Evolutionary conservation across 257 asterid species (phyloP).

Genomic region (Penstemon eatonii): DNA sequence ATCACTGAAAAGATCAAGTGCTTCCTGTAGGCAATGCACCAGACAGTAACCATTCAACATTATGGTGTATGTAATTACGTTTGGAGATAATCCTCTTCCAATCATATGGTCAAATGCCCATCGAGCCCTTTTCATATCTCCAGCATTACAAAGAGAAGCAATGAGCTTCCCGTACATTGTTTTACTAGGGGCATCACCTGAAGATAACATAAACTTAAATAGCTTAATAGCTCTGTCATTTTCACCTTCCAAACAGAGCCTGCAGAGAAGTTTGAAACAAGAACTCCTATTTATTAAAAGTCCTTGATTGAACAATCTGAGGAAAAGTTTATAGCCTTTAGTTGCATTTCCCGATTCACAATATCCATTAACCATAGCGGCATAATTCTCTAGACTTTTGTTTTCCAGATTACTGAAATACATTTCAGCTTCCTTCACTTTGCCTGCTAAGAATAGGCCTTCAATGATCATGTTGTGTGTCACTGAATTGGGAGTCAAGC

Average conservation of each 20-base stretch:
- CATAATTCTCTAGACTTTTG: slow-evolving; percentile 54
- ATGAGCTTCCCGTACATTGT: slow-evolving; percentile 50
- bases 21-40: slow-evolving; percentile 49
- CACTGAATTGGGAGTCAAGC: slow-evolving; percentile 49
- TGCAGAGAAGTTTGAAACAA: slow-evolving; percentile 55
- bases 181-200: slow-evolving; percentile 46
- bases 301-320: slow-evolving; percentile 38
- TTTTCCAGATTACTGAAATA: slow-evolving; percentile 50
- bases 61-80: slow-evolving; percentile 58
- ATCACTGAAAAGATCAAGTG: slow-evolving; percentile 51
- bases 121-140: slow-evolving; percentile 63
- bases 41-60: slow-evolving; percentile 81
- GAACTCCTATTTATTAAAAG: slow-evolving; percentile 38
- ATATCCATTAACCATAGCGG: slow-evolving; percentile 70
- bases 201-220: slow-evolving; percentile 40
- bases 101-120: slow-evolving; percentile 56
- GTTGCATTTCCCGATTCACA: slow-evolving; percentile 51
- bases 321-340: slow-evolving; percentile 53
- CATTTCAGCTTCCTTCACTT: slow-evolving; percentile 59
- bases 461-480: slow-evolving; percentile 70
- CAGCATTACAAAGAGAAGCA: slow-evolving; percentile 62
- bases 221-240: slow-evolving; percentile 41
- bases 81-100: slow-evolving; percentile 57
- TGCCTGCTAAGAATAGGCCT: slow-evolving; percentile 63
- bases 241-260: slow-evolving; percentile 62